phyloP scores from a whole-genome alignment of 2,329 filamentous ascomycete species.

The Talaromyces sp. region DNA sequence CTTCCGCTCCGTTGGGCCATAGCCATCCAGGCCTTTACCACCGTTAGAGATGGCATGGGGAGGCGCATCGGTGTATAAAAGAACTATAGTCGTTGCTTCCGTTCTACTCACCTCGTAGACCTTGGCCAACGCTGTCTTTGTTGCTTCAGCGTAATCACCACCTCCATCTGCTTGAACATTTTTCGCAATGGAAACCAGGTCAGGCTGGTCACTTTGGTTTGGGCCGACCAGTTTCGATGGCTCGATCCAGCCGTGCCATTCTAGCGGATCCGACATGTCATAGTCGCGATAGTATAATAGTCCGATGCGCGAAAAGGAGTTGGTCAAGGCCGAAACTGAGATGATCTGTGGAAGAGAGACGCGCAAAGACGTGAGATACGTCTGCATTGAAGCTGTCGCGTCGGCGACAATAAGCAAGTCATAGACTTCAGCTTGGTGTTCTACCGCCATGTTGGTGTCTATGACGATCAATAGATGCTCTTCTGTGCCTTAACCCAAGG shows the following conservation, averaged over 20 bases:
- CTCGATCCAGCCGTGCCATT: not conserved
- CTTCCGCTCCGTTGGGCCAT: not conserved
- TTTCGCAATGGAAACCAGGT: not conserved
- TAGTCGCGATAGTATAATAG: not conserved
- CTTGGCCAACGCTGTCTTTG: not conserved
- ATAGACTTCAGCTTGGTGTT: not conserved
- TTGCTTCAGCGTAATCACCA: not conserved
- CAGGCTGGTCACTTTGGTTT: not conserved
- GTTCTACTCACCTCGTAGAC: not conserved
- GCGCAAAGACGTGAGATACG: not conserved
- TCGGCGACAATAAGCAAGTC: not conserved
- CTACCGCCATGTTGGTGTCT: not conserved
- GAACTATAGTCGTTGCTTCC: not conserved
- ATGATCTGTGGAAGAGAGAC: not conserved
- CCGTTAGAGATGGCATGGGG: not conserved
- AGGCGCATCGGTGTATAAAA: not conserved
- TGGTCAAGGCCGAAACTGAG: not conserved
- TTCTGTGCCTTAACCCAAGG: not conserved
- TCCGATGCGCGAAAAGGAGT: not conserved
- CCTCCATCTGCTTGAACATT: not conserved
- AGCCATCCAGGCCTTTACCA: not conserved
- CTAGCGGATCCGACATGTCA: not conserved
- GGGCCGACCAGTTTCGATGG: not conserved
- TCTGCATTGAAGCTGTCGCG: not conserved
- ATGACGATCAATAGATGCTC: not conserved